These are phyloP conservation scores for Fusarium nematophilum DNA, from an alignment of 2,329 filamentous ascomycete species.

Conservation along the genomic window DNA sequence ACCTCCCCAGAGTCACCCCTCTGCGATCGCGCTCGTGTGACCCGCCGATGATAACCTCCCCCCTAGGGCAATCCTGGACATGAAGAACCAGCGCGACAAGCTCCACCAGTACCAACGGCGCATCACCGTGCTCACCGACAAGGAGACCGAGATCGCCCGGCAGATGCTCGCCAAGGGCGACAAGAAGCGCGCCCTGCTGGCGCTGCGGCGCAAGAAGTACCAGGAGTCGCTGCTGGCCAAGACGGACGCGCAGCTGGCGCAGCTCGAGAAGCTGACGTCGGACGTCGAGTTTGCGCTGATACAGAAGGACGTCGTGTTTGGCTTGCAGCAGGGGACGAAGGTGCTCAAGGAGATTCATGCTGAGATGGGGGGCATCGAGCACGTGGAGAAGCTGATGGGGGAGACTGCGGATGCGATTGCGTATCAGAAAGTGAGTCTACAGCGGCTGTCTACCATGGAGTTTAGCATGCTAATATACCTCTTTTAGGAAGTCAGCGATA, in stretches of 20 bases:
- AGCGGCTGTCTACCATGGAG: background rate
- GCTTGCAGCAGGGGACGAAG: conserved; percentile 88
- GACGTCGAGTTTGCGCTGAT: conserved; percentile 96
- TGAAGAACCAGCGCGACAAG: conserved; percentile 97
- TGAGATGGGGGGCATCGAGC: conserved; percentile 95
- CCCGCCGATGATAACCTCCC: conserved; percentile 21
- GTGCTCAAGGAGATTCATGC: conserved; percentile 91
- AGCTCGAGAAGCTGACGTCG: conserved; percentile 87
- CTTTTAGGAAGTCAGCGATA: conserved; percentile 86
- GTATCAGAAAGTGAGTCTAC: conserved; percentile 80
- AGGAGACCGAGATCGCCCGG: conserved; percentile 87
- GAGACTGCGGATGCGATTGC: conserved; percentile 90
- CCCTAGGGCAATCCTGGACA: conserved; percentile 90
- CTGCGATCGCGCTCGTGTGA: conserved; percentile 29
- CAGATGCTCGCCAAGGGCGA: conserved; percentile 85
- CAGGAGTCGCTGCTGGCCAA: conserved; percentile 89
- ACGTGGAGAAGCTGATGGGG: conserved; percentile 94
- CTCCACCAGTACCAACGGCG: conserved; percentile 95
- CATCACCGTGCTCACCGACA: conserved; percentile 85
- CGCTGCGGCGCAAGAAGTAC: conserved; percentile 94
- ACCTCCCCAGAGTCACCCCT: conserved; percentile 21
- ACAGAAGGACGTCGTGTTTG: conserved; percentile 95
- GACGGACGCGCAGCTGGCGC: conserved; percentile 93
- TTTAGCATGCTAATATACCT: conserved; percentile 15
- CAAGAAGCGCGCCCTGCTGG: conserved; percentile 84